Base-by-base conservation (phyloP, 768 basidiomycete species). In the Cystobasidium ongulense region DNA sequence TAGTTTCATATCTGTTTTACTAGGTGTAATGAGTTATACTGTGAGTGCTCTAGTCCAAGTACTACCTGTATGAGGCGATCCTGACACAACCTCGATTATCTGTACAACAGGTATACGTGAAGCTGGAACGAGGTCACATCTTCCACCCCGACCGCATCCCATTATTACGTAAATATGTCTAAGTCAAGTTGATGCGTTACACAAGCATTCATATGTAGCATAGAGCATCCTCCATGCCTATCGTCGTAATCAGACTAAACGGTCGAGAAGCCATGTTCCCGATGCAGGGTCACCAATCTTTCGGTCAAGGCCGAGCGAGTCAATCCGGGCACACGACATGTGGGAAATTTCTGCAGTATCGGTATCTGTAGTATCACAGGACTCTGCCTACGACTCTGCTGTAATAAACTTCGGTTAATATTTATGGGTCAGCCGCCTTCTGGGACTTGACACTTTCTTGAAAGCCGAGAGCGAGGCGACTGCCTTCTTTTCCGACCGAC, bases 1-100 rank as follows among this genome's bases (percentile, higher is more conserved):
- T 39, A 82, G 83, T 39, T 83, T 80, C 46, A 63, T 77, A 1
- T 74, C 80, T 4, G 82, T 83, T 52, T 50, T 68, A 76, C 75
- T 46, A 72, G 81, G 75, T 79, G 79, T 76, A 4, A 38, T 70
- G 43, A 59, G 68, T 27, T 57, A 67, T 59, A 46, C 46, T 29
- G 33, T 36, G 11, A 63, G 53, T 57, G 23, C 18, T 36, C 52
- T 23, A 72, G 35, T 53, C n/a, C 7, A 36, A 35, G 59, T 11
- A 11, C 33, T 11, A 23, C 11, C 13, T 25, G 59, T 11, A 27
- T 61, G n/a, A 61, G 11, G 13, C 25, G 23, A 61, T 35, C 23
- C 11, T 35, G 23, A 27, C 10, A 36, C 29, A 18, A 35, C 36
- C 72, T 39, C 39, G 8, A n/a, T 23, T 21, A 46, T 33, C 31